Evolutionary conservation across 202 grass and related monocot species (phyloP).

Genomic region (Musa balbisiana): DNA sequence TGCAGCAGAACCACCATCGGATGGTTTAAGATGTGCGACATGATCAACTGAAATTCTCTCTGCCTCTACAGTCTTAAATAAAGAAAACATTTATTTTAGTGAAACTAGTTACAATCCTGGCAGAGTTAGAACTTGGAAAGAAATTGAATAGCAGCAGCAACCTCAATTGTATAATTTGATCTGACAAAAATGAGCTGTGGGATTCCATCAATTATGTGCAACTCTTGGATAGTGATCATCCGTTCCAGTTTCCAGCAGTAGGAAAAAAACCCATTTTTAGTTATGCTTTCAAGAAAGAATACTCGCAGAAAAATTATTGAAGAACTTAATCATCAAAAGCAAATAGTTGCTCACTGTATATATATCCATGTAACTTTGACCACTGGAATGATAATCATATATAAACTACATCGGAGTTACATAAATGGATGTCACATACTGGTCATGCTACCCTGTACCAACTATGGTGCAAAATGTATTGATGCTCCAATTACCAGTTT

Average conservation of each 20-base stretch:
- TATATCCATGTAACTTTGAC: too few relatives aligned
- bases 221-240: conserved; percentile 46
- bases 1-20: conserved; percentile 94
- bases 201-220: conserved; percentile 93
- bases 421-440: too few relatives aligned
- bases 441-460: too few relatives aligned
- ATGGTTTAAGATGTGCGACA: conserved; percentile 96
- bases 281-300: not conserved
- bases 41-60: conserved; percentile 98
- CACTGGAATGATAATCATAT: not conserved
- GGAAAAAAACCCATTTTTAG: not conserved
- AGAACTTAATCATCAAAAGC: not conserved
- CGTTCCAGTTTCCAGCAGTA: conserved; percentile 25
- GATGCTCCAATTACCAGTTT: too few relatives aligned
- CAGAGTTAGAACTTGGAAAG: not conserved
- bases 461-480: too few relatives aligned
- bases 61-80: conserved; percentile 85
- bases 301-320: too few relatives aligned
- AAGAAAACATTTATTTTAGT: conserved; percentile 16
- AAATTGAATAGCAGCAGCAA: conserved; percentile 31
- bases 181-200: conserved; percentile 97
- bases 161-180: conserved; percentile 99
- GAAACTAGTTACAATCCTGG: not conserved
- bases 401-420: not conserved
- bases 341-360: not conserved